These are phyloP conservation scores for Ilyonectria robusta DNA, from an alignment of 2,329 filamentous ascomycete genomes.

Conservation along the genomic window DNA sequence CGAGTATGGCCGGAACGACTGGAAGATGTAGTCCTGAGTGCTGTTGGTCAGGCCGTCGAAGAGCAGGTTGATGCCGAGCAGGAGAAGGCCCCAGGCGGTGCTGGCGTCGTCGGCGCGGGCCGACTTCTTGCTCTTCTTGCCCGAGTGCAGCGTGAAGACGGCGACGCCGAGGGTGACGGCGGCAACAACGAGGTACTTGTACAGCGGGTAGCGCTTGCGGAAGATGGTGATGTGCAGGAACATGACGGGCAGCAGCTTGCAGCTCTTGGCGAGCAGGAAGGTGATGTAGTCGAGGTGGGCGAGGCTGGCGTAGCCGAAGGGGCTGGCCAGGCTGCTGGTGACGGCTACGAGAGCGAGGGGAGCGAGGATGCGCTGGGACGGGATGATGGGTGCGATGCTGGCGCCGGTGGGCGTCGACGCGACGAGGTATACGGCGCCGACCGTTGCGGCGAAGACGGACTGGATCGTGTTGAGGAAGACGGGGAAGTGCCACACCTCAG, in stretches of 20 bases:
- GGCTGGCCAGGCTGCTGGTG: slow-evolving; percentile 90
- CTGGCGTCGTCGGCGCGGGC: slow-evolving; percentile 66
- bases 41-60: slow-evolving; percentile 97
- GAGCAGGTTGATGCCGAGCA: slow-evolving; percentile 90
- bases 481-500: slow-evolving; percentile 90
- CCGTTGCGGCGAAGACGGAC: slow-evolving; percentile 87
- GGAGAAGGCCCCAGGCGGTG: slow-evolving; percentile 82
- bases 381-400: slow-evolving; percentile 78
- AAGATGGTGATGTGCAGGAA: slow-evolving; percentile 94
- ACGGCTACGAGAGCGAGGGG: slow-evolving; percentile 89
- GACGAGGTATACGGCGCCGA: slow-evolving; percentile 85
- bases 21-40: slow-evolving; percentile 96
- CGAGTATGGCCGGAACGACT: slow-evolving; percentile 81
- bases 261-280: slow-evolving; percentile 96
- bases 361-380: slow-evolving; percentile 78
- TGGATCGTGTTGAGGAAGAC: slow-evolving; percentile 98
- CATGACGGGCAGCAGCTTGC: slow-evolving; percentile 99
- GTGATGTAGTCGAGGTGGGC: slow-evolving; percentile 98
- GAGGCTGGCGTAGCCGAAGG: slow-evolving; percentile 93
- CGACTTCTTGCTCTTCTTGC: slow-evolving; percentile 67
- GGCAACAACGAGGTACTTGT: slow-evolving; percentile 95
- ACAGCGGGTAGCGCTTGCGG: slow-evolving; percentile 88
- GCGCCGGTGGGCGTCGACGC: slow-evolving; percentile 67
- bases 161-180: slow-evolving; percentile 94
- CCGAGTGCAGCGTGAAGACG: slow-evolving; percentile 91